A percentile compares a stretch with the other conserved stretches of the same genome.
phyloP scores from a whole-genome alignment of 139 green algal species.

The Coelastrella sp. region DNA sequence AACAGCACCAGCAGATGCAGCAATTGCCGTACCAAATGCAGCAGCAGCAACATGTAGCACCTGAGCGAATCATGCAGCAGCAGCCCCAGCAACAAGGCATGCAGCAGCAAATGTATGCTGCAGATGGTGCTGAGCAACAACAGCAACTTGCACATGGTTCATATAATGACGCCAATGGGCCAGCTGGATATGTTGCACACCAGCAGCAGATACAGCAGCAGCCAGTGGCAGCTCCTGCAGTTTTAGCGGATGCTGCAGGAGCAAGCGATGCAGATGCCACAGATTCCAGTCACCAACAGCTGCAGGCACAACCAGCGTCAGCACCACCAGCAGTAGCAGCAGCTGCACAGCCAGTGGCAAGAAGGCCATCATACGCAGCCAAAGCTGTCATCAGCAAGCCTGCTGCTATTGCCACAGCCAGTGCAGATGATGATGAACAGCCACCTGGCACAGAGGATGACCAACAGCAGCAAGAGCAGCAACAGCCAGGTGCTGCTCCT shows the following conservation, averaged over 20 bases:
- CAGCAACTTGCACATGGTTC: too few relatives aligned
- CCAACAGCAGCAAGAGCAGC: constrained; percentile 36
- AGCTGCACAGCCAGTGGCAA: background rate
- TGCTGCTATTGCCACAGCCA: background rate
- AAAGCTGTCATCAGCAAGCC: constrained; percentile 15
- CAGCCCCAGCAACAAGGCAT: background rate
- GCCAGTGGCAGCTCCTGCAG: constrained; percentile 23
- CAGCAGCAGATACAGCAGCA: constrained; percentile 32
- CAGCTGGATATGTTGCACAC: background rate
- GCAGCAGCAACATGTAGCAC: constrained; percentile 43
- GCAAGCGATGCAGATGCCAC: background rate
- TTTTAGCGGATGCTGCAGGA: background rate
- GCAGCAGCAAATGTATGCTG: constrained; percentile 7
- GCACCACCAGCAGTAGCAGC: background rate
- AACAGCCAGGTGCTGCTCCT: background rate
- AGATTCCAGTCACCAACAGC: constrained; percentile 13
- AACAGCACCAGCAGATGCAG: background rate
- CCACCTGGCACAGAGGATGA: constrained; percentile 9
- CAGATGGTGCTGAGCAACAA: background rate
- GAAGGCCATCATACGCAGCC: constrained; percentile 38
- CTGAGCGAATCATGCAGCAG: background rate
- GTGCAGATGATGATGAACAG: constrained; percentile 33
- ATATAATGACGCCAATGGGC: too few relatives aligned
- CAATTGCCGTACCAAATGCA: constrained; percentile 8
- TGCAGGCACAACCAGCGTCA: constrained; percentile 19